These are phyloP conservation scores for Aspergillus eucalypticola DNA, from an alignment of 2,329 filamentous ascomycete genomes.

Conservation along the genomic window DNA sequence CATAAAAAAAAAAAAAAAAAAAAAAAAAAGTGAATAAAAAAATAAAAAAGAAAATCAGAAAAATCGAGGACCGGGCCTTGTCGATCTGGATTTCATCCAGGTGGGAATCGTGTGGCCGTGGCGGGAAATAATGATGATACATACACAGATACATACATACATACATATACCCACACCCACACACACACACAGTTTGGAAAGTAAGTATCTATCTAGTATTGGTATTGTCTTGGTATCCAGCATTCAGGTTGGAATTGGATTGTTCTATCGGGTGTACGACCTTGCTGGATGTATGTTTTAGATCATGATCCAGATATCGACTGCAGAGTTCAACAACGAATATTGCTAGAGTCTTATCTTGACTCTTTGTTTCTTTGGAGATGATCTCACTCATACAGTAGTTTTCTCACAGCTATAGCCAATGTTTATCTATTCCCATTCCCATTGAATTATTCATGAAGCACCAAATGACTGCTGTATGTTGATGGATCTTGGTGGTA, in stretches of 20 bases:
- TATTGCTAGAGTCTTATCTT: neutral
- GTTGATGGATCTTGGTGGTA: too few relatives aligned
- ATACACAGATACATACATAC: too few relatives aligned
- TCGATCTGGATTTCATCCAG: conserved; percentile 17
- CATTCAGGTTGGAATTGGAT: neutral
- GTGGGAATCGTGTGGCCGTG: conserved; percentile 15
- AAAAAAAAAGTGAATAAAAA: too few relatives aligned
- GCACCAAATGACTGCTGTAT: too few relatives aligned
- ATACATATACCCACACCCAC: too few relatives aligned
- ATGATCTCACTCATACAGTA: too few relatives aligned
- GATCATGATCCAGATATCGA: conserved; percentile 1
- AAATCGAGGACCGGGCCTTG: conserved; percentile 5
- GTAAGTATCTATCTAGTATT: neutral
- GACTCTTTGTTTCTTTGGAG: neutral
- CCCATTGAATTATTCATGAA: too few relatives aligned
- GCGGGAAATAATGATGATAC: neutral
- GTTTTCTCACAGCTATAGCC: too few relatives aligned
- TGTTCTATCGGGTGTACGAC: conserved; percentile 7
- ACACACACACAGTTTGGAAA: neutral
- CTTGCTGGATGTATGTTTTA: conserved; percentile 9
- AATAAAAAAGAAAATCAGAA: too few relatives aligned
- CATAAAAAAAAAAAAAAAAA: too few relatives aligned
- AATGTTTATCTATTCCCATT: too few relatives aligned
- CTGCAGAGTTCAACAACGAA: neutral
- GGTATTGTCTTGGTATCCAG: neutral